Conservation (phyloP, 164 flowering plant species). For the grape (Vitis vinifera) region DNA sequence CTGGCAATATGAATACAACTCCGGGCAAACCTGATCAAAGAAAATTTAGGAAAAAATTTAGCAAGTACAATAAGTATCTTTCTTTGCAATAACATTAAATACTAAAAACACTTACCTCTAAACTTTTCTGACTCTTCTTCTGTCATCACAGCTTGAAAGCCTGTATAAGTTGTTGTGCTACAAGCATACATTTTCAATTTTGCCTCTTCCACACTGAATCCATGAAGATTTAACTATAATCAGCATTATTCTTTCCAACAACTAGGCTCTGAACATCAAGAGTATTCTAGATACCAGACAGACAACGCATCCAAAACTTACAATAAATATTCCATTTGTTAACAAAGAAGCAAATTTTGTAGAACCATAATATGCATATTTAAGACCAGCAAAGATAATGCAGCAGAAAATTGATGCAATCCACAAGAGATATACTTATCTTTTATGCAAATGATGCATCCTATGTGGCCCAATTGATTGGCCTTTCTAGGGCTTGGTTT, state of each 20-base stretch:
- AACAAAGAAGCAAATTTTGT: neutral
- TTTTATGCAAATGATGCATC: too few relatives aligned
- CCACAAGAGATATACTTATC: too few relatives aligned
- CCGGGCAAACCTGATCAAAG: constrained; percentile 72
- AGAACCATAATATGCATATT: too few relatives aligned
- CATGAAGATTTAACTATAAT: constrained; percentile 1
- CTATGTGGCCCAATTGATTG: too few relatives aligned
- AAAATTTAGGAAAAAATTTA: constrained; percentile 5
- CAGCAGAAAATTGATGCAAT: too few relatives aligned
- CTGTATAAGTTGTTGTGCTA: constrained; percentile 85
- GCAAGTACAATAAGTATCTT: neutral
- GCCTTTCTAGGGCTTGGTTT: too few relatives aligned
- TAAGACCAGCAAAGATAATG: too few relatives aligned
- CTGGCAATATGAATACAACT: constrained; percentile 86
- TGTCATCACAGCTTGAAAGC: constrained; percentile 86
- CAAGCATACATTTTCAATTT: constrained; percentile 88
- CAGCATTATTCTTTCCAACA: neutral
- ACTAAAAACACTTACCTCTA: constrained; percentile 37
- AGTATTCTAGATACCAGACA: neutral
- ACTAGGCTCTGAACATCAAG: neutral
- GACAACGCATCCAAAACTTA: too few relatives aligned
- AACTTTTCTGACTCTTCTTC: constrained; percentile 86
- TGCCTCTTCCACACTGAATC: constrained; percentile 81
- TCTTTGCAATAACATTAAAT: neutral
- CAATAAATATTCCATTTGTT: too few relatives aligned